Conservation (phyloP, 2,329 filamentous ascomycete species). For the Blumeria graminis region DNA sequence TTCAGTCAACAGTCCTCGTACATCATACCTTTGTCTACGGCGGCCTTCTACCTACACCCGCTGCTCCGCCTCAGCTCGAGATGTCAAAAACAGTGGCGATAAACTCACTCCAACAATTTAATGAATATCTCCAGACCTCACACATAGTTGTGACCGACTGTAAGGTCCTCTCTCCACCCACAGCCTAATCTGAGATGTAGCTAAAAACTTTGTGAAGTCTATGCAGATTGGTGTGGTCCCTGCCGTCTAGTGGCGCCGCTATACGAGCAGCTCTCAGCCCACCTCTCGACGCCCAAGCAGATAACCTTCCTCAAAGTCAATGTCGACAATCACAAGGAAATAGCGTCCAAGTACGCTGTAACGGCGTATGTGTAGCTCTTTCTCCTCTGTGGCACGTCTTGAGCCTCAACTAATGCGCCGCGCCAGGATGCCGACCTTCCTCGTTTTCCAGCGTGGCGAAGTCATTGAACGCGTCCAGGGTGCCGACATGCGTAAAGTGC, state of each 20-base stretch:
- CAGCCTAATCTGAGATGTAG: too few relatives aligned
- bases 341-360: conserved; percentile 50
- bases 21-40: too few relatives aligned
- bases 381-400: background rate
- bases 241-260: conserved; percentile 66
- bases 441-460: conserved; percentile 56
- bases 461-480: conserved; percentile 47
- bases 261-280: conserved; percentile 51
- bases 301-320: conserved; percentile 79
- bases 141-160: too few relatives aligned
- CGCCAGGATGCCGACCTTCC: conserved; percentile 57
- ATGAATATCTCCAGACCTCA: too few relatives aligned
- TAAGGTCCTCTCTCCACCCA: too few relatives aligned
- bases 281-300: conserved; percentile 43
- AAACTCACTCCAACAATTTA: too few relatives aligned
- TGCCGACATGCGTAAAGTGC: conserved; percentile 46
- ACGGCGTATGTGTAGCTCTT: conserved; percentile 25
- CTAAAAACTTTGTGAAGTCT: conserved; percentile 31
- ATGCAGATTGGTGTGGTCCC: conserved; percentile 64
- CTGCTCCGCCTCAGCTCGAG: too few relatives aligned
- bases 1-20: too few relatives aligned
- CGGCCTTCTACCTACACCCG: too few relatives aligned
- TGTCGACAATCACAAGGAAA: conserved; percentile 49
- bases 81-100: too few relatives aligned
- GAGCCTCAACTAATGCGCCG: conserved; percentile 2